phyloP scores from a whole-genome alignment of 1,284 basidiomycete genomes.

The Ustilago trichophora region DNA sequence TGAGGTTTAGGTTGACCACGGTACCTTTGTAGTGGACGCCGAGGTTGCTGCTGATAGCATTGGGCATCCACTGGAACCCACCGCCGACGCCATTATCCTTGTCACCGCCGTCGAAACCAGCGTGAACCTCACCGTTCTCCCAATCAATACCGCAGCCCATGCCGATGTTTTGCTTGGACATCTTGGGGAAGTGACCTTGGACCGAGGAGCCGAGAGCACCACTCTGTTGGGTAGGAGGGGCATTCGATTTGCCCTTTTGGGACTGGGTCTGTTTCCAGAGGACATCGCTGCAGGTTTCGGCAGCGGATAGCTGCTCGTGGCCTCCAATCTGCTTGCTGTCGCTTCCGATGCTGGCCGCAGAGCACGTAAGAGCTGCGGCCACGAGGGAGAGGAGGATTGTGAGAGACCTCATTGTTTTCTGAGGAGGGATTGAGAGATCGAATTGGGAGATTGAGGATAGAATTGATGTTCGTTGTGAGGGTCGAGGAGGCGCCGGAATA shows the following conservation, averaged over 20 bases:
- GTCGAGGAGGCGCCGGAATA: too few species aligned
- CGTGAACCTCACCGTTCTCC: slow-evolving; percentile 14
- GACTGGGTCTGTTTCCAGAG: slow-evolving; percentile 10
- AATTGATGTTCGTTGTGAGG: too few species aligned
- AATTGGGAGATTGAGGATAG: too few species aligned
- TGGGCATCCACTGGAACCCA: slow-evolving; percentile 16
- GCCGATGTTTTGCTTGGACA: slow-evolving; percentile 9
- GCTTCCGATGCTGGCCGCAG: background rate
- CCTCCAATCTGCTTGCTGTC: too few species aligned
- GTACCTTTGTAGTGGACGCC: slow-evolving; percentile 11
- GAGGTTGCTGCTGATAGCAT: slow-evolving; percentile 3
- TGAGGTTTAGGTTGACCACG: slow-evolving; percentile 20
- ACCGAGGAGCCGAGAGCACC: slow-evolving; percentile 22
- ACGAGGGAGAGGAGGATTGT: slow-evolving; percentile 9
- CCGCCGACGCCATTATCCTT: slow-evolving; percentile 15
- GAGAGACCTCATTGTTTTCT: slow-evolving; percentile 3
- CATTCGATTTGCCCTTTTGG: background rate
- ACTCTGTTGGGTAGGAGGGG: background rate
- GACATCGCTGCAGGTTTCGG: background rate
- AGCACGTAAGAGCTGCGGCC: background rate
- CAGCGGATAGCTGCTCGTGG: too few species aligned
- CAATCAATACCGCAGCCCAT: slow-evolving; percentile 30
- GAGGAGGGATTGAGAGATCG: background rate
- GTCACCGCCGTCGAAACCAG: slow-evolving; percentile 32
- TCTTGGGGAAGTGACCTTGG: slow-evolving; percentile 18